Conservation (phyloP, 2,329 filamentous ascomycete species). For the Cladosporium austrohemisphaericum region DNA sequence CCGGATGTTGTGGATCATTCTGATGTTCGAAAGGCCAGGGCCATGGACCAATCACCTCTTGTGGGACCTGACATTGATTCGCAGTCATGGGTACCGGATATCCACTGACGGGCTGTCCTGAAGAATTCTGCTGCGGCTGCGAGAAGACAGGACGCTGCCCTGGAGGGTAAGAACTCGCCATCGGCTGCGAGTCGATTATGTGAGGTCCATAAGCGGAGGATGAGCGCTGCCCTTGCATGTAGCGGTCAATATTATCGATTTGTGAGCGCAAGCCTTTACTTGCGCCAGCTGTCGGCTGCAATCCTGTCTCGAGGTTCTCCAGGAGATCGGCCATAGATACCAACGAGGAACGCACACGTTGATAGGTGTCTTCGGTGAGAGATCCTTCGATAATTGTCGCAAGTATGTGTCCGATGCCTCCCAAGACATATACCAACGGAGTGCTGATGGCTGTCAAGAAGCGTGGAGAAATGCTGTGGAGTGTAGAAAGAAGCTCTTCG, state of each 20-base stretch:
- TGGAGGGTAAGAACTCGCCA: background rate
- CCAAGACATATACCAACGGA: conserved; percentile 48
- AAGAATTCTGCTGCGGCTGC: conserved; percentile 6
- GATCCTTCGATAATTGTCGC: conserved; percentile 45
- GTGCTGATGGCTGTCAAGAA: conserved; percentile 49
- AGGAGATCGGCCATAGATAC: conserved; percentile 46
- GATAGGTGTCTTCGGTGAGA: conserved; percentile 42
- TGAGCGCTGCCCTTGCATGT: conserved; percentile 34
- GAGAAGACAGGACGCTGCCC: conserved; percentile 1
- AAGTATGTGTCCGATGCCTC: conserved; percentile 49
- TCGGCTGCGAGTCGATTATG: conserved; percentile 2
- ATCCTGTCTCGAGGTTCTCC: conserved; percentile 40
- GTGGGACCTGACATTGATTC: conserved; percentile 39
- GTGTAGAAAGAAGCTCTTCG: conserved; percentile 42
- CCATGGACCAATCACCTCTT: conserved; percentile 41
- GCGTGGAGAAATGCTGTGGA: conserved; percentile 41
- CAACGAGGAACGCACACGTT: conserved; percentile 41
- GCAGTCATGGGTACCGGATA: conserved; percentile 10
- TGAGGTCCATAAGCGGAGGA: conserved; percentile 18
- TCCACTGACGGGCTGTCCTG: background rate
- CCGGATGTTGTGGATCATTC: conserved; percentile 8
- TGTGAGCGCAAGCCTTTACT: conserved; percentile 40
- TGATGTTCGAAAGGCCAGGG: conserved; percentile 35
- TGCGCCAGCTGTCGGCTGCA: conserved; percentile 39
- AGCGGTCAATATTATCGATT: conserved; percentile 44